A percentile compares a stretch with the other conserved stretches of the same genome.
phyloP scores from a whole-genome alignment of 495 filamentous ascomycete genomes.

The Cudoniella acicularis region DNA sequence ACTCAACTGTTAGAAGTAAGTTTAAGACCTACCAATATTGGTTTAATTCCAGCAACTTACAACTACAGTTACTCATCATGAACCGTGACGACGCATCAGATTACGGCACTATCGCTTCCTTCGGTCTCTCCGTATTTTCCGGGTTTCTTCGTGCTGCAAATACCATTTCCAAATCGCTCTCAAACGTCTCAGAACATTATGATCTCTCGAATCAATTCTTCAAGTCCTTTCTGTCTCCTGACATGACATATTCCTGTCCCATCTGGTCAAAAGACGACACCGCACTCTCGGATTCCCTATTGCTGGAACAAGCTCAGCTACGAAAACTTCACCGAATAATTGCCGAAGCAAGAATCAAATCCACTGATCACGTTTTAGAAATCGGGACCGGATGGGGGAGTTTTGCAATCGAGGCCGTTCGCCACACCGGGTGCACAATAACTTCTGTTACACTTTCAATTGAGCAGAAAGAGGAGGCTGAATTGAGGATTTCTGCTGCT shows the following conservation, averaged over 20 bases:
- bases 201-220: constrained; percentile 75
- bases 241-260: constrained; percentile 75
- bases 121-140: too few species aligned
- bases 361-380: constrained; percentile 62
- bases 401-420: constrained; percentile 60
- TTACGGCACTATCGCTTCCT: too few species aligned
- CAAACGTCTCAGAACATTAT: constrained; percentile 68
- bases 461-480: constrained; percentile 59
- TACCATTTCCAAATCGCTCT: constrained; percentile 57
- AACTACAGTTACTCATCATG: too few species aligned
- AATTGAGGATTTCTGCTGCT: constrained; percentile 49
- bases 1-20: too few species aligned
- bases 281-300: constrained; percentile 38
- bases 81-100: too few species aligned
- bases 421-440: constrained; percentile 54
- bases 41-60: too few species aligned
- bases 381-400: constrained; percentile 70
- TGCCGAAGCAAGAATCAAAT: constrained; percentile 52
- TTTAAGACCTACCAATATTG: too few species aligned
- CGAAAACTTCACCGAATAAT: constrained; percentile 62
- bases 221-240: constrained; percentile 63
- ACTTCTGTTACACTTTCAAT: constrained; percentile 58
- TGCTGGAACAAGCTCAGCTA: constrained; percentile 59
- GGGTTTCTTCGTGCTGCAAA: constrained; percentile 56
- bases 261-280: constrained; percentile 51